Evolutionary conservation across 164 flowering plant genomes (phyloP).

Genomic region (Stephania japonica): DNA sequence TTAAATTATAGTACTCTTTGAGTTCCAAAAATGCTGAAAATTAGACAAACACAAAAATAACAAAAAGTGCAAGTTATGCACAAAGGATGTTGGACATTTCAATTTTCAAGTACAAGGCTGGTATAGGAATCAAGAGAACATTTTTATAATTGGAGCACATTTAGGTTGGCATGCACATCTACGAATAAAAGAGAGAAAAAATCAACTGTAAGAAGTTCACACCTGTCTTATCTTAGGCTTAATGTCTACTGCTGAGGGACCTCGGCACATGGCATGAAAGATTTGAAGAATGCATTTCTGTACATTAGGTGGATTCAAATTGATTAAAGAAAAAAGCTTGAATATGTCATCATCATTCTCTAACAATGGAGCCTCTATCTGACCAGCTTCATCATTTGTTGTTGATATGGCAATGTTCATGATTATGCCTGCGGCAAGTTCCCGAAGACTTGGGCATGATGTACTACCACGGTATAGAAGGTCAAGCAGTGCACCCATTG

Average conservation of each 20-base stretch:
- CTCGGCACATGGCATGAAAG: constrained; percentile 51
- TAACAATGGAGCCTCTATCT: constrained; percentile 31
- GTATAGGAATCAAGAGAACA: background rate
- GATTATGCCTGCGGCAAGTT: constrained; percentile 43
- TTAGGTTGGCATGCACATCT: background rate
- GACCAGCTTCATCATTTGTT: constrained; percentile 20
- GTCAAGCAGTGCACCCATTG: constrained; percentile 35
- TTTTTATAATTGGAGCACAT: background rate
- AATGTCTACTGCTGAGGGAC: constrained; percentile 35
- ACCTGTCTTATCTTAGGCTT: constrained; percentile 58
- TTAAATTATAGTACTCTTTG: background rate
- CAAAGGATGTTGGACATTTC: background rate
- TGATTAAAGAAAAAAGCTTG: constrained; percentile 46
- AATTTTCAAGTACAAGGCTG: background rate
- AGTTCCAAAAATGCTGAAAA: background rate
- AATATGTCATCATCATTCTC: constrained; percentile 55
- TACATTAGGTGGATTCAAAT: constrained; percentile 35
- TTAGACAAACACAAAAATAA: background rate
- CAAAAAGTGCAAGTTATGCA: background rate
- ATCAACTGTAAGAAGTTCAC: constrained; percentile 8
- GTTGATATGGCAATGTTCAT: constrained; percentile 58
- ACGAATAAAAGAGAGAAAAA: background rate
- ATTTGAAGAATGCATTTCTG: constrained; percentile 46
- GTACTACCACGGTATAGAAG: constrained; percentile 37
- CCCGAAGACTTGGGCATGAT: constrained; percentile 36